These are phyloP conservation scores for Dichomitus squalens DNA, from an alignment of 1,284 basidiomycete genomes.

Conservation along the genomic window DNA sequence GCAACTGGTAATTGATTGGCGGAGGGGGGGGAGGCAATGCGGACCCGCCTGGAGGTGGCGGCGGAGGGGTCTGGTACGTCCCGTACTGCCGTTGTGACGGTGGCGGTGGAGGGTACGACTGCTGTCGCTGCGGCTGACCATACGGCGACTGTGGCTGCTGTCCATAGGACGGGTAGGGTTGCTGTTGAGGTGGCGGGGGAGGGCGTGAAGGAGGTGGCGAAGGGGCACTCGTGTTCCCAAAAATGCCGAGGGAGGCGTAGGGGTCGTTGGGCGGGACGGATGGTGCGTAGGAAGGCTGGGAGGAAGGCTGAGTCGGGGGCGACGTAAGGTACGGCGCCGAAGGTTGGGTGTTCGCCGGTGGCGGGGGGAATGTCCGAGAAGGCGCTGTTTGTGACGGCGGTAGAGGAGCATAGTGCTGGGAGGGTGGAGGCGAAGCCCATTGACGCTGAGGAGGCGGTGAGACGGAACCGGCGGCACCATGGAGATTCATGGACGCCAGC, in stretches of 20 bases:
- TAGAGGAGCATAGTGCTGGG: constrained; percentile 31
- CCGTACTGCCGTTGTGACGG: constrained; percentile 32
- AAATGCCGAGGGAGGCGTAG: constrained; percentile 53
- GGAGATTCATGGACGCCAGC: constrained; percentile 57
- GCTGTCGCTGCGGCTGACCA: constrained; percentile 30
- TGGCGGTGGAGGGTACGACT: constrained; percentile 36
- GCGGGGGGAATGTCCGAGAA: constrained; percentile 29
- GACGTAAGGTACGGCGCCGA: constrained; percentile 38
- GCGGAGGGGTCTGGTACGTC: constrained; percentile 22
- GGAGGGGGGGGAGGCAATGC: constrained; percentile 39
- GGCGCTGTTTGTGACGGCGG: constrained; percentile 27
- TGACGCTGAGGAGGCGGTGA: constrained; percentile 39
- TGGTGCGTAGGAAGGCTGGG: constrained; percentile 36
- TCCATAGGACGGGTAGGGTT: neutral
- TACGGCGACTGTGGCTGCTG: constrained; percentile 27
- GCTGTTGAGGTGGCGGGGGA: constrained; percentile 35
- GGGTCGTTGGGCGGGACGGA: constrained; percentile 45
- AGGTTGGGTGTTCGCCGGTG: constrained; percentile 15
- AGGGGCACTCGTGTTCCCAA: constrained; percentile 31
- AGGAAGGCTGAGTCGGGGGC: constrained; percentile 33
- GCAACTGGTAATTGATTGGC: constrained; percentile 34
- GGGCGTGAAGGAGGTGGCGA: constrained; percentile 32
- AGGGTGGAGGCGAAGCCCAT: constrained; percentile 27
- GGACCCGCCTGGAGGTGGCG: constrained; percentile 5
- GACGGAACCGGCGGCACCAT: constrained; percentile 31